Base-by-base conservation (phyloP, 371 early-diverging fungal genomes). In the Saksenaea oblongispora region DNA sequence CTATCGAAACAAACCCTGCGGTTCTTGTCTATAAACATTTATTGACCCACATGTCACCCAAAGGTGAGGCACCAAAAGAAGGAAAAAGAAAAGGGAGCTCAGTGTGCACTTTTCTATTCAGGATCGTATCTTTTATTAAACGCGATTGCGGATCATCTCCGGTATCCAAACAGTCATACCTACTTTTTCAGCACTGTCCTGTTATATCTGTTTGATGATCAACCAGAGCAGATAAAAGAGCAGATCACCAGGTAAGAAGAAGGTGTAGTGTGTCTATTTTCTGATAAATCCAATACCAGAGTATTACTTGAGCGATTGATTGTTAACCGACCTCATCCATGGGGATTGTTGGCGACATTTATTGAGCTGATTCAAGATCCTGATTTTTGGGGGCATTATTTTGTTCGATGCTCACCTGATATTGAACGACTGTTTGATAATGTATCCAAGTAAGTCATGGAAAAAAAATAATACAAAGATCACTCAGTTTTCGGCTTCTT, bases 251-350 rank as follows among this genome's bases (percentile, higher is more conserved):
- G 80, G 74, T 70, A 63, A 61, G 58, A n/a, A 28, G 22, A 9
- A 35, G 36, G 7, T 39, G 17, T 39, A 39, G 14, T 1, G 4
- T 0, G 9, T 0, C 22, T 47, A 8, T 10, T 59, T 17, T 35
- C 26, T 36, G 31, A 34, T 11, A 10, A 47, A 11, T 63, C 7
- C 3, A 31, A 1, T 37, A 17, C 1, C 61, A 68, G 97, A 34
- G 97, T 97, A 1, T 80, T 99, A 18, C 74, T 98, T 63, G 99
- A 99, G 75, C 87, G 99, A 57, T 77, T 98, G 58, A 93, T 99
- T 67, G 98, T 95, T 10, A 95, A 95, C 77, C 86, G 97, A 41
- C 99, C 98, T 11, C 96, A 97, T 77, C 99, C 99, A 47, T 98
- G 98, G 94, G 97, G 98, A 14, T 80, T 98, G 61, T 78, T 97